phyloP scores from a whole-genome alignment of 1,284 basidiomycete species.

The Leccinum insolens region DNA sequence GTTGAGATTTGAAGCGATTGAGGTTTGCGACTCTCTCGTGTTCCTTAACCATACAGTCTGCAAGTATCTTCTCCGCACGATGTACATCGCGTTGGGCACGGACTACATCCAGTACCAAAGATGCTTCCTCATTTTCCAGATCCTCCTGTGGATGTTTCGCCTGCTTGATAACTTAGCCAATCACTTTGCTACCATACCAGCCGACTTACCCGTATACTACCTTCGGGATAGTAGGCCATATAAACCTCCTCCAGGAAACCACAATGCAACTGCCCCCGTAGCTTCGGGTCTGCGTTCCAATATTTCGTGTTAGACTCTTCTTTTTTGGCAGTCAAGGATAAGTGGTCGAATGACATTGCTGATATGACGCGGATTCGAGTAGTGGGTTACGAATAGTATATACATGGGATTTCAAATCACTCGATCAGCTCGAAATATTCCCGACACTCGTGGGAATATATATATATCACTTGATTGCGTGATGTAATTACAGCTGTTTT shows the following conservation, averaged over 20 bases:
- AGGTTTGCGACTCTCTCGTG: neutral
- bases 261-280: neutral
- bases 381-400: no score
- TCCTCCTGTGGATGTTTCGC: neutral
- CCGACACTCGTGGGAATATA: no score
- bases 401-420: no score
- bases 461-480: no score
- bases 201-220: neutral
- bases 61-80: neutral
- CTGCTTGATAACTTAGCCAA: neutral
- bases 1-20: no score
- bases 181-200: neutral
- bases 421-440: no score
- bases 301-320: neutral
- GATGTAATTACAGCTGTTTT: no score
- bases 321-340: neutral
- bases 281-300: neutral
- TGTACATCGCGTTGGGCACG: neutral
- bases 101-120: neutral
- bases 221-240: neutral
- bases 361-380: no score
- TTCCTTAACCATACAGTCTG: neutral
- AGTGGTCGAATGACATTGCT: no score
- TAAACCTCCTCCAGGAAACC: conserved; percentile 1
- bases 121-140: neutral